Conservation (phyloP, 331 rosid genomes). For the Telfairia occidentalis region DNA sequence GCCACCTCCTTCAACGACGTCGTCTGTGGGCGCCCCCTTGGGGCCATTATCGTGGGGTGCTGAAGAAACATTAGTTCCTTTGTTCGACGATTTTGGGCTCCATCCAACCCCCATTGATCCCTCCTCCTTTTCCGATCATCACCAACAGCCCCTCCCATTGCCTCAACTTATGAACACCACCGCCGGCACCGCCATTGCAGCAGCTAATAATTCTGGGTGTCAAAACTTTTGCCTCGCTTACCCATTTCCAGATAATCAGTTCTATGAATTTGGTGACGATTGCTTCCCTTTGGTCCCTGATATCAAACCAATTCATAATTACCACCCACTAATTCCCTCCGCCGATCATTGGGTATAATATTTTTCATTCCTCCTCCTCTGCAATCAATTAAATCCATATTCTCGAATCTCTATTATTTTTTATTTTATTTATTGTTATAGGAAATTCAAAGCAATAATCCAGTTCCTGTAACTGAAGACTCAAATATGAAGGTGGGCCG, state of each 20-base stretch:
- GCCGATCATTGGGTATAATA: constrained; percentile 12
- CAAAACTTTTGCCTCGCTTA: neutral
- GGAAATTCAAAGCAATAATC: constrained; percentile 65
- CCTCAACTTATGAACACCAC: neutral
- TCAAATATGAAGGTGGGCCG: constrained; percentile 59
- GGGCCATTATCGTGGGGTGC: neutral
- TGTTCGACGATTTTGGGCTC: neutral
- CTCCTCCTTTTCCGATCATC: neutral
- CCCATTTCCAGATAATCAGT: neutral
- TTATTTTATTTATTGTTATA: constrained; percentile 10
- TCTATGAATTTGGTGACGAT: neutral
- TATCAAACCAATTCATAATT: neutral
- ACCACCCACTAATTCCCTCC: neutral
- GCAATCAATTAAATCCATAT: too few relatives aligned
- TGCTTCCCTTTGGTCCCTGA: constrained; percentile 1
- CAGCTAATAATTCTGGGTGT: neutral
- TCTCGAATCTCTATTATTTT: too few relatives aligned
- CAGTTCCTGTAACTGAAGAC: constrained; percentile 49
- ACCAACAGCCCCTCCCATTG: neutral
- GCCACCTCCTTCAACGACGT: neutral
- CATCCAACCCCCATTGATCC: neutral
- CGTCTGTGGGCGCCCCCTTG: neutral
- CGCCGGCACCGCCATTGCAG: neutral
- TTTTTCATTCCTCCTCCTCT: too few relatives aligned
- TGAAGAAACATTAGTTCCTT: constrained; percentile 5